Percentiles rank a stretch among this genome's conserved stretches.
Conservation (phyloP, 345 rosid species). For the rapeseed (Brassica napus) region Da-Ae NC_063438.1:24767501-24768000, state of each 20-base stretch:
- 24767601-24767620: background rate
- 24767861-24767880: slow-evolving; percentile 10
- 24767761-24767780: slow-evolving; percentile 28
- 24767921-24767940: slow-evolving; percentile 19
- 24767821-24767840: slow-evolving; percentile 20
- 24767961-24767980: background rate
- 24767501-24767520: background rate
- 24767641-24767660: background rate
- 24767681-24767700: slow-evolving; percentile 4
- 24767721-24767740: background rate
- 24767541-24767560: background rate
- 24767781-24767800: slow-evolving; percentile 25
- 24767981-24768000: background rate
- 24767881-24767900: slow-evolving; percentile 10
- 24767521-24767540: background rate
- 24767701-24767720: background rate
- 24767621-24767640: background rate
- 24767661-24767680: background rate
- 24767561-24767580: background rate
- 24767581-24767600: background rate
- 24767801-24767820: slow-evolving; percentile 23
- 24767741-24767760: background rate
- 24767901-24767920: background rate
- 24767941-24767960: slow-evolving; percentile 15
- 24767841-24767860: background rate